Evolutionary conservation across 2,329 filamentous ascomycete genomes (phyloP).

Genomic region (Claviceps sp.): DNA sequence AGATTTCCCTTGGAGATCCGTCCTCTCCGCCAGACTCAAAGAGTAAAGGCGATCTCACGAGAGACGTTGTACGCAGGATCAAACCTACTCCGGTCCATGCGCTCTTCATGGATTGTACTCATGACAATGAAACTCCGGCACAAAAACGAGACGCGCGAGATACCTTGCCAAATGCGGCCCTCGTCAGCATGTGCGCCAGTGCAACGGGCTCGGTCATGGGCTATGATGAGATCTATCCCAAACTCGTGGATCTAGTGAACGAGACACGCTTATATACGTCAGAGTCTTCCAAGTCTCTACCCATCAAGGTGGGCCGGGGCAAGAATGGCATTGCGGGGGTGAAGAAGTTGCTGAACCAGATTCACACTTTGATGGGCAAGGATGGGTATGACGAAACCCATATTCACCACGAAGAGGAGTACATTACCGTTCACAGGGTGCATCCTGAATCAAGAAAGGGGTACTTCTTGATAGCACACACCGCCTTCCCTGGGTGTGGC

Average conservation of each 20-base stretch:
- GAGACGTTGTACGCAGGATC: conserved; percentile 65
- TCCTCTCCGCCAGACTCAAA: conserved; percentile 14
- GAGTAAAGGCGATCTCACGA: conserved; percentile 24
- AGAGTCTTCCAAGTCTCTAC: conserved; percentile 47
- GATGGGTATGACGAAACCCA: conserved; percentile 92
- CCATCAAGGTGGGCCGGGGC: conserved; percentile 53
- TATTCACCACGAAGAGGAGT: conserved; percentile 91
- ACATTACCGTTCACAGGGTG: conserved; percentile 89
- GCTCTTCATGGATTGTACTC: conserved; percentile 97
- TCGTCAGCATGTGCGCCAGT: conserved; percentile 92
- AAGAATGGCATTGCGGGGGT: conserved; percentile 77
- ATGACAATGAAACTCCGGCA: conserved; percentile 92
- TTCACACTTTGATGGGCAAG: conserved; percentile 90
- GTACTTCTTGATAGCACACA: conserved; percentile 91
- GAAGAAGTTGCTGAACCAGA: conserved; percentile 86
- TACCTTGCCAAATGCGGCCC: conserved; percentile 82
- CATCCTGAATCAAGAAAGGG: conserved; percentile 87
- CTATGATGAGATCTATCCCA: conserved; percentile 92
- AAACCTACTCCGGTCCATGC: conserved; percentile 83
- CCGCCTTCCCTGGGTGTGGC: conserved; percentile 83
- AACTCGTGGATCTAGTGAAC: conserved; percentile 81
- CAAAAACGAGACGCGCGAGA: conserved; percentile 92
- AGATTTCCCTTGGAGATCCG: conserved; percentile 52
- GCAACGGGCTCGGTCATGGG: conserved; percentile 95
- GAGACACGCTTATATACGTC: conserved; percentile 78